A percentile compares a stretch with the other conserved stretches of the same genome.
These are phyloP conservation scores for Beta corolliflora DNA, from an alignment of 179 eudicot genomes.

Conservation along the genomic window DNA sequence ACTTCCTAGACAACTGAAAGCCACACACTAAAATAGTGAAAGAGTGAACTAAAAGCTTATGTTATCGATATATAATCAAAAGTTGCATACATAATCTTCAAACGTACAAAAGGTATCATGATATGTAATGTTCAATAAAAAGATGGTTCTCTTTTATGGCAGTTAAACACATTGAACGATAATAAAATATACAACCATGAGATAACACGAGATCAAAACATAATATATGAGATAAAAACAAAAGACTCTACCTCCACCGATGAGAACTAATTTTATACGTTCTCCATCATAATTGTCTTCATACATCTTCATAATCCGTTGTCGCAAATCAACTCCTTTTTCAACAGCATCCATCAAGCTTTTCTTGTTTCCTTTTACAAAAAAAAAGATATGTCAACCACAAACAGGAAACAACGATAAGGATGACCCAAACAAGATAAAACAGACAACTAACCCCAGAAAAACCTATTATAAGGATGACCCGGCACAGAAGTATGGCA, in stretches of 20 bases:
- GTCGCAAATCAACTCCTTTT: slow-evolving; percentile 82
- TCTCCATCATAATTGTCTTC: slow-evolving; percentile 68
- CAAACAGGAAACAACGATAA: slow-evolving; percentile 11
- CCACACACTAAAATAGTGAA: too few relatives aligned
- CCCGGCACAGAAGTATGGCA: slow-evolving; percentile 79
- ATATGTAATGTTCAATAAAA: too few relatives aligned
- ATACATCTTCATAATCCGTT: slow-evolving; percentile 69
- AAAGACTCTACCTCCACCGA: slow-evolving; percentile 78
- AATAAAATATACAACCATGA: background rate
- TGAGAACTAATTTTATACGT: slow-evolving; percentile 80
- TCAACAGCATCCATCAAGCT: slow-evolving; percentile 91
- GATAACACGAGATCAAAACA: background rate
- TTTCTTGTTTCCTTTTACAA: slow-evolving; percentile 76
- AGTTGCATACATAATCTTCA: too few relatives aligned
- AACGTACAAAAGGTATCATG: too few relatives aligned
- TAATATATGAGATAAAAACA: slow-evolving; percentile 11
- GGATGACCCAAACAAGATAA: background rate
- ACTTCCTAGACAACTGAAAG: too few relatives aligned
- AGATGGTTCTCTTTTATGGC: background rate
- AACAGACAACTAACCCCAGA: slow-evolving; percentile 71
- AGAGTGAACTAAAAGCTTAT: too few relatives aligned
- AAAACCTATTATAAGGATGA: slow-evolving; percentile 81
- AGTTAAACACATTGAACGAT: background rate
- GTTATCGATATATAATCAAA: too few relatives aligned
- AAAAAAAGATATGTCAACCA: slow-evolving; percentile 16